Conservation (phyloP, 345 rosid species). For the Dovyalis caffra region DNA sequence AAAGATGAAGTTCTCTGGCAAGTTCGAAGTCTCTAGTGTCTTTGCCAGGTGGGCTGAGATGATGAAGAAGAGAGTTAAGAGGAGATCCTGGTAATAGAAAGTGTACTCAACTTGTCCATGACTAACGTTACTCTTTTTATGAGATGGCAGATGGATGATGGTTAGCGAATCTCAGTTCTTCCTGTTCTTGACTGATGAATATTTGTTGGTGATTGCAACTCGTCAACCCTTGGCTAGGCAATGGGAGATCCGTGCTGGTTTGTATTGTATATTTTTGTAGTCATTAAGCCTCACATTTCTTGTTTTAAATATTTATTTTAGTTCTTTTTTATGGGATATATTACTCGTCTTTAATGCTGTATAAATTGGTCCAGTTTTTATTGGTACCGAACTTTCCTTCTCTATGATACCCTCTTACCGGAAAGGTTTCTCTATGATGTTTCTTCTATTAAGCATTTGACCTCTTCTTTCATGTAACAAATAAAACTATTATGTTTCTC, state of each 20-base stretch:
- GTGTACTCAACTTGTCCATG: background rate
- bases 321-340: background rate
- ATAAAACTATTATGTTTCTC: background rate
- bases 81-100: slow-evolving; percentile 29
- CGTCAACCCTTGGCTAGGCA: no score
- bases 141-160: background rate
- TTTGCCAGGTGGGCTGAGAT: slow-evolving; percentile 64
- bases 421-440: background rate
- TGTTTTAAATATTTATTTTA: no score
- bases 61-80: slow-evolving; percentile 50
- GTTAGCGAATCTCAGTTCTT: background rate
- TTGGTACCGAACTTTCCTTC: background rate
- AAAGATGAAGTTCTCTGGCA: slow-evolving; percentile 74
- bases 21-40: slow-evolving; percentile 61
- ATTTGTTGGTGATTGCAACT: background rate
- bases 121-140: background rate
- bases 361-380: background rate
- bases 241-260: background rate
- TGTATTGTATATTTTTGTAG: background rate
- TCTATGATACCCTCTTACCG: no score
- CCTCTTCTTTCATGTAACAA: background rate
- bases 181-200: background rate
- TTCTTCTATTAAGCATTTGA: background rate
- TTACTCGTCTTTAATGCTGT: no score
- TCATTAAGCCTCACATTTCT: background rate